These are phyloP conservation scores for Entophlyctis luteolus DNA, from an alignment of 192 early-diverging fungal species.

Conservation along the genomic window DNA sequence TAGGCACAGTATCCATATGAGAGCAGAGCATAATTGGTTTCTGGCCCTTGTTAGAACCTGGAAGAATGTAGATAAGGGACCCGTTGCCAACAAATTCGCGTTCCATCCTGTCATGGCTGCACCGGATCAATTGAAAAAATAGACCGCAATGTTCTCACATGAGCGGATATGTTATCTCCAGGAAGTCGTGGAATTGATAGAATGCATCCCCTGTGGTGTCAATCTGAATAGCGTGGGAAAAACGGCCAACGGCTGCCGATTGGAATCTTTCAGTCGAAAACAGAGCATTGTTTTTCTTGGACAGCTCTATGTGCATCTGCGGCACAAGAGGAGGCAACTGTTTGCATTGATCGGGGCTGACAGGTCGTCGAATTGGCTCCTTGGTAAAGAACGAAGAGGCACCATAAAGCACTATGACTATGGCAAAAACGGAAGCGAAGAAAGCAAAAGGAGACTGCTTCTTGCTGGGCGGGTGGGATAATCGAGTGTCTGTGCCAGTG, in stretches of 20 bases:
- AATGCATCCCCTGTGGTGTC: not conserved
- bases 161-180: slow-evolving; percentile 1
- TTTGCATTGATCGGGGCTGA: no score
- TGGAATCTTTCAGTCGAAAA: no score
- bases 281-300: no score
- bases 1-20: slow-evolving; percentile 22
- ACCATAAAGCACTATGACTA: no score
- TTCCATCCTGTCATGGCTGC: slow-evolving; percentile 5
- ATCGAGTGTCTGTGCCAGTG: no score
- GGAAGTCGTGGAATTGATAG: slow-evolving; percentile 2
- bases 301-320: no score
- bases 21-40: not conserved
- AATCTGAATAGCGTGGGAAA: not conserved
- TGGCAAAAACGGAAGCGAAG: no score
- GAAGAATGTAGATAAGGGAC: not conserved
- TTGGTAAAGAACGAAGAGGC: no score
- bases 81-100: not conserved
- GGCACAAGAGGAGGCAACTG: no score
- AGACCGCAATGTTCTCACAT: not conserved
- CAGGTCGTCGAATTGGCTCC: no score
- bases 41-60: not conserved
- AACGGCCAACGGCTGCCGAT: not conserved
- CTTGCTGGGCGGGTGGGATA: no score
- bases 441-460: no score
- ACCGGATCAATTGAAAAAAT: not conserved